Evolutionary conservation across 129 eudicot genomes (phyloP), one percentile per base, ranked within the genome.

Genomic region (Flaveria trinervia): DNA sequence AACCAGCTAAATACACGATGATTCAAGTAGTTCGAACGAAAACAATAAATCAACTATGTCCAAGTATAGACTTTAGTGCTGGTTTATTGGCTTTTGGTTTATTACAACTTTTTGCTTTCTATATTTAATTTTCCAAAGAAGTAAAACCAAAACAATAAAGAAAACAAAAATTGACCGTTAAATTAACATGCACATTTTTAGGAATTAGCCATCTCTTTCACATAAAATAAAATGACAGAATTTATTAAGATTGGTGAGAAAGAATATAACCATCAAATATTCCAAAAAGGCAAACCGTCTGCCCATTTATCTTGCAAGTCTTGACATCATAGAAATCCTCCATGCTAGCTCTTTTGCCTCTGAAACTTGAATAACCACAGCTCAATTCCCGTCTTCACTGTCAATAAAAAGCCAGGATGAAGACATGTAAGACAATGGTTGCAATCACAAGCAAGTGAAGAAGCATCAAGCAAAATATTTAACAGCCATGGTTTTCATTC

Each of bases 311-410:
- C 82, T 82, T 84, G 89, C 93, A 81, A 65, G 86, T 87, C 78
- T 93, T 93, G 25, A 93, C 80, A 71, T 93, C 97, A 84, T 71
- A 93, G 71, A 85, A 93, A 70, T 93, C 98, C 83, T 93, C 97
- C 98, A 93, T 93, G 87, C 84, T 90, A 28, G 92, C 88, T 80
- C 98, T 88, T 81, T 90, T 93, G 68, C 98, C 98, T 83, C 92
- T 89, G 62, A 93, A 90, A 84, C 97, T 93, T 60, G 98, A 85
- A 76, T 86, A 90, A 3, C 98, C 98, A 54, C 92, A 90, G 30
- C 96, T 84, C 81, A 93, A 70, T 78, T 84, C 77, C 97, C 98
- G 82, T 93, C 93, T 78, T 93, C 96, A 77, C 97, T 90, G 97
- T 78, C 83, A 85, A 65, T 30, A 65, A 7, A 44, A 54, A 46